phyloP scores from a whole-genome alignment of 352 stramenopile species.

The Globisporangium paddicum region DNA sequence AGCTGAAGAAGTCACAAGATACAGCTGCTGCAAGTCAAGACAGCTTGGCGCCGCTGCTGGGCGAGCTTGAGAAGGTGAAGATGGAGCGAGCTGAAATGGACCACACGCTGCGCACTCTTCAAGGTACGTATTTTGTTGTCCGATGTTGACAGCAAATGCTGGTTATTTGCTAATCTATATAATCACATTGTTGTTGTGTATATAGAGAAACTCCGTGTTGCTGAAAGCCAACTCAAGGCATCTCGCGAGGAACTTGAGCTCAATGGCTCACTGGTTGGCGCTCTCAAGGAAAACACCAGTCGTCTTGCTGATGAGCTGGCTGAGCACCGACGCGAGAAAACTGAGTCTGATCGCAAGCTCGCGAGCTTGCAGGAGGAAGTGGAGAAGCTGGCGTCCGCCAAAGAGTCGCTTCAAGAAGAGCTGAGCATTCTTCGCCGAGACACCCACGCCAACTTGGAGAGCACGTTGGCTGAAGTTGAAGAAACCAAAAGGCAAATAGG shows the following conservation, averaged over 20 bases:
- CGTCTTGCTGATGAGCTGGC: conserved; percentile 13
- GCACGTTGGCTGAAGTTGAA: conserved; percentile 20
- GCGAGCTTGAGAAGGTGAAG: conserved; percentile 63
- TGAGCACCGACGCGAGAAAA: conserved; percentile 13
- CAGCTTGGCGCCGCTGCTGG: conserved; percentile 29
- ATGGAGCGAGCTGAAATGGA: conserved; percentile 39
- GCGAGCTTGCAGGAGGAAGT: conserved; percentile 30
- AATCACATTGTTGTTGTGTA: not conserved
- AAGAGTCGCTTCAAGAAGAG: conserved; percentile 36
- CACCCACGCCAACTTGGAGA: conserved; percentile 34
- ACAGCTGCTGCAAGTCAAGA: not conserved
- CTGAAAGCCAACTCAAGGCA: conserved; percentile 9
- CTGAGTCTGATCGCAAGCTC: conserved; percentile 17
- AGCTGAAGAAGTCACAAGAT: not conserved
- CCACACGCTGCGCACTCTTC: conserved; percentile 35
- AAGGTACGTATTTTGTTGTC: conserved; percentile 24
- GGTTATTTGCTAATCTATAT: not conserved
- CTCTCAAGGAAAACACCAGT: conserved; percentile 12
- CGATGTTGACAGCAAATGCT: not conserved
- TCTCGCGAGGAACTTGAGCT: conserved; percentile 7
- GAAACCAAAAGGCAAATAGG: conserved; percentile 8
- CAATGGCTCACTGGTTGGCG: conserved; percentile 12
- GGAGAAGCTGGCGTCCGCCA: conserved; percentile 19
- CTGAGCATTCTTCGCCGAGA: conserved; percentile 29
- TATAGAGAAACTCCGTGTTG: conserved; percentile 11